Percentiles rank a stretch among this genome's conserved stretches.
Evolutionary conservation across 208 protist genomes (phyloP).

Genomic region (Leishmania braziliensis): DNA sequence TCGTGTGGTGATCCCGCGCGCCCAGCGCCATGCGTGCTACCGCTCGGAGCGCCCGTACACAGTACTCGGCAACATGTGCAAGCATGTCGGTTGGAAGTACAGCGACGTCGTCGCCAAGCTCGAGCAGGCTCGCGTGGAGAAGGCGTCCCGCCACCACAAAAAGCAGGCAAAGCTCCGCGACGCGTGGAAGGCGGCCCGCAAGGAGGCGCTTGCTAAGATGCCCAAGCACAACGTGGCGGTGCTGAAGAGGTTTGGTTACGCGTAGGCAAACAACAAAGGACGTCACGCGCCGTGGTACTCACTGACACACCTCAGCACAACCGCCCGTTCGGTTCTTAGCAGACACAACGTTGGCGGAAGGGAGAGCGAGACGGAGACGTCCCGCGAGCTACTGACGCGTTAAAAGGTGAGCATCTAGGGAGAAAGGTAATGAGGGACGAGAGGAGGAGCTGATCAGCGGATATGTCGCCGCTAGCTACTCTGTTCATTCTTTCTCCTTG

Average conservation of each 20-base stretch:
- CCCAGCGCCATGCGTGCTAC: conserved; percentile 80
- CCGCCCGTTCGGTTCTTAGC: not conserved
- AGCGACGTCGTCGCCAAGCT: conserved; percentile 81
- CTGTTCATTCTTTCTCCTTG: not conserved
- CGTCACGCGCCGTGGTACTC: not conserved
- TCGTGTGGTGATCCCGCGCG: conserved; percentile 71
- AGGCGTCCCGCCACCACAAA: conserved; percentile 64
- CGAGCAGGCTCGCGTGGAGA: conserved; percentile 77
- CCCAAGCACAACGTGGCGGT: conserved; percentile 84
- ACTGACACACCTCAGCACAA: not conserved
- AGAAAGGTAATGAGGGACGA: not conserved
- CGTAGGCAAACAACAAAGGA: not conserved
- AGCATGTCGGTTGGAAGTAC: conserved; percentile 91
- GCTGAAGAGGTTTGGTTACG: conserved; percentile 88
- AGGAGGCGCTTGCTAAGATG: conserved; percentile 82
- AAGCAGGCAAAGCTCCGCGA: conserved; percentile 73
- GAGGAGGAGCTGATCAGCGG: not conserved
- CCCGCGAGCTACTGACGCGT: not conserved
- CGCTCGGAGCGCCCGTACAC: conserved; percentile 81
- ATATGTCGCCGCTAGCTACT: not conserved
- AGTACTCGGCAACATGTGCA: conserved; percentile 86
- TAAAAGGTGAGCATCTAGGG: not conserved
- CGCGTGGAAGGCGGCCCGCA: conserved; percentile 71
- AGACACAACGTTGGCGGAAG: not conserved
- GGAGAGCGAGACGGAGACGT: not conserved